Evolutionary conservation across 2,329 filamentous ascomycete genomes (phyloP), one percentile per base, ranked within the genome.

Genomic region (Penicillium crustosum): DNA sequence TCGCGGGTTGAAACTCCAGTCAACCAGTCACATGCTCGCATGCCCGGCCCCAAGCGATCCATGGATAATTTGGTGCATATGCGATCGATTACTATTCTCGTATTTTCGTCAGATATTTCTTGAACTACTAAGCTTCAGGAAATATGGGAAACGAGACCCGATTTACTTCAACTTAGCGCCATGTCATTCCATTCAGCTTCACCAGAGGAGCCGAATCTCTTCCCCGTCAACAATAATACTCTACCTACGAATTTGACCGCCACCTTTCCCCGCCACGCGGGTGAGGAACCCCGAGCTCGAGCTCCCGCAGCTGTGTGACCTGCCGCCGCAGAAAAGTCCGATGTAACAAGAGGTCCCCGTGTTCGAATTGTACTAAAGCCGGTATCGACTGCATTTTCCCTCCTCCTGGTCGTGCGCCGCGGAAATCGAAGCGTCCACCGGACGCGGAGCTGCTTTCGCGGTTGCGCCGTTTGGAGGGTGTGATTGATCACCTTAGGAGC

Each of bases 361-460:
- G 79, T 63, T 77, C 76, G 35, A 81, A 81, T 60, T 81, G 79
- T 59, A 64, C 71, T 48, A 79, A 75, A 67, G 75, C 77, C 0
- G 75, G 81, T 47, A 83, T 84, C 60, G 83, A 86, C 57, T 88
- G 85, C 68, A 66, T 86, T n/a, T 88, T 85, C 65, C 85, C 85
- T 3, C 79, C 81, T 3, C 84, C 85, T 3, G 85, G 84, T 4
- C 76, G 85, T 57, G 84, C 85, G 5, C 84, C 84, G 23, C 77
- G 85, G 53, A 86, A 84, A 69, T 75, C 79, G 56, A 81, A 82
- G 57, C 85, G 86, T 58, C 78, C 81, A 2, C 78, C 79, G 4
- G 84, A 87, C 68, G 80, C 79, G n/a, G 85, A 87, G 68, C 72
- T 87, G 21, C 71, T 87, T 54, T 81, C 84, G 19, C 75, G 85